Conservation (phyloP, 176 grass and related monocot genomes). For the Chloris gayana region DNA sequence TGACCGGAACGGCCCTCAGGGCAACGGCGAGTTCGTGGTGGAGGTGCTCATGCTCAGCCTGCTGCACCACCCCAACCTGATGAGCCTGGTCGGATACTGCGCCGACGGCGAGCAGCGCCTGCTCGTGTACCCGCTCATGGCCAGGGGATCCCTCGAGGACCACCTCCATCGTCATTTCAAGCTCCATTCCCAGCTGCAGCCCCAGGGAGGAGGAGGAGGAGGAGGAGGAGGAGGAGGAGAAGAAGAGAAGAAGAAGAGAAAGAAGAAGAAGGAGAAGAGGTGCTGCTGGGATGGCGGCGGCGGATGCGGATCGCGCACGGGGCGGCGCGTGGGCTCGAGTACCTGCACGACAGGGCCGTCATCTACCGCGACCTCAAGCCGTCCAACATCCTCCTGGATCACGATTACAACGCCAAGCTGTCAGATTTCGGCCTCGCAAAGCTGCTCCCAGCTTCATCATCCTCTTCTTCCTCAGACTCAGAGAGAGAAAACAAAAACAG, state of each 20-base stretch:
- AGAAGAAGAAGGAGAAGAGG: too few relatives aligned
- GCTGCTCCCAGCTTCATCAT: neutral
- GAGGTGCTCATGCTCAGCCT: constrained; percentile 30
- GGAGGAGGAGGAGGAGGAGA: too few relatives aligned
- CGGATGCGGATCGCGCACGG: constrained; percentile 61
- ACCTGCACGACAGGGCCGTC: constrained; percentile 47
- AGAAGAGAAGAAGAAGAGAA: neutral
- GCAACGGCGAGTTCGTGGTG: constrained; percentile 20
- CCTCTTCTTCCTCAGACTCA: neutral
- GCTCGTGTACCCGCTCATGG: constrained; percentile 48
- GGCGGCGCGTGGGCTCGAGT: constrained; percentile 42
- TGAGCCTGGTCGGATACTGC: constrained; percentile 28
- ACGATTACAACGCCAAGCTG: constrained; percentile 40
- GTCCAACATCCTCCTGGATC: constrained; percentile 60
- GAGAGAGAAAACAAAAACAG: accelerated
- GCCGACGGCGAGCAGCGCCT: constrained; percentile 39
- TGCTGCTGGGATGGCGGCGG: constrained; percentile 31
- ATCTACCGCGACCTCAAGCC: constrained; percentile 71
- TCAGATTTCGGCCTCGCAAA: constrained; percentile 57
- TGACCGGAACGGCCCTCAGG: constrained; percentile 8
- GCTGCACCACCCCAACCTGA: constrained; percentile 24
- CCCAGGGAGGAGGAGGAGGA: too few relatives aligned
- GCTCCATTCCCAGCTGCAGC: too few relatives aligned
- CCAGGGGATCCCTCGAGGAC: constrained; percentile 50
- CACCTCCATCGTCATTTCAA: neutral